Conservation (phyloP, 192 early-diverging fungal species). For the Chytriomyces sp. region DNA sequence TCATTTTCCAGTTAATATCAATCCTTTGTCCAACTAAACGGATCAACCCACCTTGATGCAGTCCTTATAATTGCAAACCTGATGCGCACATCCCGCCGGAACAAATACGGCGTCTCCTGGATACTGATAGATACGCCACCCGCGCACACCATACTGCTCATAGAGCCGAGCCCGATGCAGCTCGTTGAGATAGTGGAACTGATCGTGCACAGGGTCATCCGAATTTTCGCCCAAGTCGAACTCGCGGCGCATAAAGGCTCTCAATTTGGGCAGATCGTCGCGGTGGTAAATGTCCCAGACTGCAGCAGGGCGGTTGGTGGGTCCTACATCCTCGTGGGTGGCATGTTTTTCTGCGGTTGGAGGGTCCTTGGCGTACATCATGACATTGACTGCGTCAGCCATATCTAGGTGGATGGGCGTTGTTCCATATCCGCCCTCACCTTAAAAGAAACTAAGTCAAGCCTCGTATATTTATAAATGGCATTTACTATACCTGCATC, state of each 20-base stretch:
- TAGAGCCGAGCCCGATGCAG: constrained; percentile 43
- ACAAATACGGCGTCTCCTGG: constrained; percentile 77
- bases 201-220: constrained; percentile 69
- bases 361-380: constrained; percentile 54
- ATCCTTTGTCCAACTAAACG: background rate
- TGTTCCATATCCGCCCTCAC: constrained; percentile 57
- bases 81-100: constrained; percentile 62
- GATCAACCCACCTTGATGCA: constrained; percentile 15
- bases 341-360: no score
- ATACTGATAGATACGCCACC: constrained; percentile 66
- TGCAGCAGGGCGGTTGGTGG: constrained; percentile 36
- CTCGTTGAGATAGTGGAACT: constrained; percentile 62
- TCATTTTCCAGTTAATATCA: background rate
- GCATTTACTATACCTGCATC: constrained; percentile 8
- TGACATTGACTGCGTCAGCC: constrained; percentile 78
- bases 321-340: background rate
- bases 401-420: constrained; percentile 79
- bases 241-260: constrained; percentile 1
- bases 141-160: constrained; percentile 38
- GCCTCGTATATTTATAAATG: background rate
- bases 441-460: constrained; percentile 7
- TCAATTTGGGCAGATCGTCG: constrained; percentile 37
- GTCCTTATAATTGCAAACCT: constrained; percentile 27
- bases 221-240: background rate
- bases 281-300: constrained; percentile 70